Evolutionary conservation across 441 rosid species (phyloP).

Genomic region (Euphorbia schlechtendalii): DNA sequence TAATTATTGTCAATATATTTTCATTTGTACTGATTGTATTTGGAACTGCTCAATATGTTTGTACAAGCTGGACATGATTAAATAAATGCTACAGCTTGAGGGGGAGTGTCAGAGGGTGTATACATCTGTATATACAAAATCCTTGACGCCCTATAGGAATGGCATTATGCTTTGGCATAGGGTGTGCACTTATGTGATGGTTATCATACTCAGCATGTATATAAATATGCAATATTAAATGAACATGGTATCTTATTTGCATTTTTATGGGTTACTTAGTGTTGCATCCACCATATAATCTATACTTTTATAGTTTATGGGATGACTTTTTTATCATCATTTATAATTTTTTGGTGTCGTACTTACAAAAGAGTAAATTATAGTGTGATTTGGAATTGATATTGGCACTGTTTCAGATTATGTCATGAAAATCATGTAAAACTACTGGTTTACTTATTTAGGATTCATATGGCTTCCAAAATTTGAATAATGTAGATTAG

Average conservation of each 20-base stretch:
- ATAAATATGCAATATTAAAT: no score
- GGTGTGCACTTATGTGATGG: no score
- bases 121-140: no score
- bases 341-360: not conserved
- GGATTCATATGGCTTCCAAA: not conserved
- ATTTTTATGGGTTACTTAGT: not conserved
- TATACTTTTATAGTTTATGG: not conserved
- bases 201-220: no score
- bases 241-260: no score
- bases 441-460: not conserved
- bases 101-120: not conserved
- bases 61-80: not conserved
- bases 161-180: no score
- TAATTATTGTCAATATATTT: not conserved
- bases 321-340: not conserved
- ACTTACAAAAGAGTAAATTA: not conserved
- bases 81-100: not conserved
- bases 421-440: not conserved
- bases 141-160: no score
- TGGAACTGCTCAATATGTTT: no score
- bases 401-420: not conserved
- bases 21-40: no score
- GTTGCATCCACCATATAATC: not conserved
- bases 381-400: not conserved
- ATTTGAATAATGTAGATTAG: not conserved